Evolutionary conservation across 2,329 filamentous ascomycete species (phyloP), one percentile per base, ranked within the genome.

Genomic region (Pyrenochaeta sp.): DNA sequence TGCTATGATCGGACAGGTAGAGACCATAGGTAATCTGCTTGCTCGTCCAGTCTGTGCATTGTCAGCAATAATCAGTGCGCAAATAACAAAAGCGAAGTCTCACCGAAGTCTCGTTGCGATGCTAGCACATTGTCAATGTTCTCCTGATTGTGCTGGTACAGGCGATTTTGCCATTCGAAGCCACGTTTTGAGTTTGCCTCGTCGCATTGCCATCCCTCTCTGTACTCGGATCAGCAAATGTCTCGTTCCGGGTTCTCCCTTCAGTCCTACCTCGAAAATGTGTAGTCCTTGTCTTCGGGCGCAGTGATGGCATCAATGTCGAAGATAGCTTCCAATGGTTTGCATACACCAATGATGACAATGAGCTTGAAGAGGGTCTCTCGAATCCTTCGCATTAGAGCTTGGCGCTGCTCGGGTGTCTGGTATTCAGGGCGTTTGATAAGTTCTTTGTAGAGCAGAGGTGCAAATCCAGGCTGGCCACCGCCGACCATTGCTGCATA

Each of bases 361-460:
- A 83, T 73, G n/a, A 76, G 68, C 65, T 87, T 86, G 44, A 87
- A 65, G 9, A 87, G 70, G 0, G 76, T 77, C 64, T 87, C 84
- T 29, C 84, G 76, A 2, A 84, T 55, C 3, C 80, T 69, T 2
- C 77, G 74, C 41, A 83, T 69, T 6, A 84, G 69, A 0, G 61
- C 63, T 55, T 81, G 68, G 8, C 81, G 74, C 10, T 75, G 63
- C 1, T 67, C 69, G 0, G 77, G 49, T 0, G 73, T 76, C 1
- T 68, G 54, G 54, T 74, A 78, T 27, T 74, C 65, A 0, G 79
- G 75, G 47, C 80, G 73, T 28, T 67, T 62, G 57, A 77, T 79
- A 23, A 86, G 75, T 54, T 84, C 71, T 8, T 73, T 74, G 69
- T 86, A 86, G 1, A 86, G 77, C 9, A 77, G 69, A 18, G 76